These are phyloP conservation scores for Penicillium frequentans DNA, from an alignment of 2,329 filamentous ascomycete species.

Conservation along the genomic window DNA sequence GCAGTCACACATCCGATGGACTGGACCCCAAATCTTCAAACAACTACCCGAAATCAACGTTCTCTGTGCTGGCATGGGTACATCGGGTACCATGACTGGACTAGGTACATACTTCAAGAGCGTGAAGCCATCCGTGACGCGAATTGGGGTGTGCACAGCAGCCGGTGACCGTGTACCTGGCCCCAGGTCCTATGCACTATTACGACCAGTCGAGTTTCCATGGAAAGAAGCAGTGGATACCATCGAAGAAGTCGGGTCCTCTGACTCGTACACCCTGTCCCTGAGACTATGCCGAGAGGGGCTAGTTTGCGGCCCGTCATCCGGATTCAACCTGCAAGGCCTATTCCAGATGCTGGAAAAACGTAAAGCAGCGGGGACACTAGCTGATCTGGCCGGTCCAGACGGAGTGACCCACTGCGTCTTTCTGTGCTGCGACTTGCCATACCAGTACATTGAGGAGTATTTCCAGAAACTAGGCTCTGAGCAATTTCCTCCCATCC, in stretches of 20 bases:
- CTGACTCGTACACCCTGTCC: slow-evolving; percentile 55
- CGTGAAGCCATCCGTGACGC: slow-evolving; percentile 42
- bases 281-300: slow-evolving; percentile 58
- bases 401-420: slow-evolving; percentile 54
- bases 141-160: slow-evolving; percentile 55
- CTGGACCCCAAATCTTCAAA: slow-evolving; percentile 57
- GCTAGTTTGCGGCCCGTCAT: slow-evolving; percentile 61
- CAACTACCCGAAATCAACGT: slow-evolving; percentile 59
- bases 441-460: slow-evolving; percentile 62
- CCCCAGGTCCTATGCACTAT: slow-evolving; percentile 54
- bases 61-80: slow-evolving; percentile 60
- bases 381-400: slow-evolving; percentile 46
- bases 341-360: slow-evolving; percentile 53
- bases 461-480: slow-evolving; percentile 59
- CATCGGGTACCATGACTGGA: slow-evolving; percentile 54
- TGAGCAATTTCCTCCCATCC: slow-evolving; percentile 52
- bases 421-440: slow-evolving; percentile 64
- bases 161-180: slow-evolving; percentile 60
- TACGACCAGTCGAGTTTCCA: slow-evolving; percentile 56
- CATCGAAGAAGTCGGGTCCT: slow-evolving; percentile 58
- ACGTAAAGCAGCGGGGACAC: slow-evolving; percentile 46
- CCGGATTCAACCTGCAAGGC: slow-evolving; percentile 59
- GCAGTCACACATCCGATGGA: slow-evolving; percentile 57
- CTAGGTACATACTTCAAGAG: slow-evolving; percentile 52
- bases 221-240: slow-evolving; percentile 58